Percentiles rank a stretch among this genome's conserved stretches.
Conservation (phyloP, 176 grass and related monocot genomes). For the Panicum miliaceum region DNA sequence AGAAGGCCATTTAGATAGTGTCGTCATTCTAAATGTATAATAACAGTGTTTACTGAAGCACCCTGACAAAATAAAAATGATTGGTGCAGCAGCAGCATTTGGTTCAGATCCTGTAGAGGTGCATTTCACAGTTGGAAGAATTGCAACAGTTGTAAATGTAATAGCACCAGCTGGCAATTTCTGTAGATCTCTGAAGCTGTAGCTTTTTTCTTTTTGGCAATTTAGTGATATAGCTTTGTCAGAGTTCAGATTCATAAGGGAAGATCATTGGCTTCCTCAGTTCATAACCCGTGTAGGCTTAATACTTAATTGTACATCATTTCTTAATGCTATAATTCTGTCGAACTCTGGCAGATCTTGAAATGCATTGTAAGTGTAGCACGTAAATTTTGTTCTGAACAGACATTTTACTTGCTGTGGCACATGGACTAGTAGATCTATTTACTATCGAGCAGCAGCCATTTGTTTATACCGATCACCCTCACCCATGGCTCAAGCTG, state of each 20-base stretch:
- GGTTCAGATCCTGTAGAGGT: constrained; percentile 29
- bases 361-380: neutral
- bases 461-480: neutral
- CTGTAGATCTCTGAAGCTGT: constrained; percentile 37
- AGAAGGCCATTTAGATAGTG: constrained; percentile 35
- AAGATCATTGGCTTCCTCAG: neutral
- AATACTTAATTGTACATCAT: constrained; percentile 40
- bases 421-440: neutral
- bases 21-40: constrained; percentile 11
- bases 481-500: no score
- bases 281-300: constrained; percentile 16
- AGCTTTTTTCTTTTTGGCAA: constrained; percentile 32
- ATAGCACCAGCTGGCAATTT: constrained; percentile 22
- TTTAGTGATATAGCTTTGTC: constrained; percentile 39
- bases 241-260: constrained; percentile 15
- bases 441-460: neutral
- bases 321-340: constrained; percentile 34
- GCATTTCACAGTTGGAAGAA: constrained; percentile 30
- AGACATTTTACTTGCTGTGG: constrained; percentile 1
- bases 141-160: constrained; percentile 42
- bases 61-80: constrained; percentile 16
- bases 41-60: constrained; percentile 32
- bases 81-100: constrained; percentile 32
- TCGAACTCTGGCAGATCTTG: constrained; percentile 35
- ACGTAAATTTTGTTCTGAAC: neutral